phyloP scores from a whole-genome alignment of 1,139 yeast species.

The Debaryomyces sp. region DNA sequence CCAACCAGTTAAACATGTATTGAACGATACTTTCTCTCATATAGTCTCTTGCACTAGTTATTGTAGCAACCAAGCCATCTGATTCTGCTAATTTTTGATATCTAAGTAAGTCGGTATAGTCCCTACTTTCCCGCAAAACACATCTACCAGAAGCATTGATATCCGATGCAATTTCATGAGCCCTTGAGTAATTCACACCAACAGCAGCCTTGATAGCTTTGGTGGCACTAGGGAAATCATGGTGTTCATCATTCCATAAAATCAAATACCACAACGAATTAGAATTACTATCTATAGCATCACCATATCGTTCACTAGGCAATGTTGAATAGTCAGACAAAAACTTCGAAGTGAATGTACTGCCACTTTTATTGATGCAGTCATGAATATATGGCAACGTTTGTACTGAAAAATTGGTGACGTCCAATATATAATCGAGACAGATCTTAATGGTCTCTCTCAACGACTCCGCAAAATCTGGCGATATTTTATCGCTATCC shows the following conservation, averaged over 20 bases:
- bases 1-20: conserved; percentile 53
- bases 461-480: conserved; percentile 21
- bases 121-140: conserved; percentile 24
- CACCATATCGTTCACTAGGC: conserved; percentile 32
- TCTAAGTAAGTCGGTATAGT: conserved; percentile 22
- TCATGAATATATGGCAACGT: conserved; percentile 40
- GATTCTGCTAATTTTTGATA: conserved; percentile 40
- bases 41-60: conserved; percentile 50
- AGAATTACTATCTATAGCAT: conserved; percentile 28
- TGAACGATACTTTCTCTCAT: conserved; percentile 49
- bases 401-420: conserved; percentile 36
- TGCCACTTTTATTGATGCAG: conserved; percentile 22
- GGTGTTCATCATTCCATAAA: conserved; percentile 77
- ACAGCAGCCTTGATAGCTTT: conserved; percentile 42
- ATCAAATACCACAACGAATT: conserved; percentile 45
- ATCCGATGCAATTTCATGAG: conserved; percentile 35
- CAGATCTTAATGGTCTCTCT: conserved; percentile 35
- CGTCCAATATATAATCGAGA: conserved; percentile 54
- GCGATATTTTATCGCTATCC: conserved; percentile 9
- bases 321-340: conserved; percentile 35
- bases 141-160: conserved; percentile 38
- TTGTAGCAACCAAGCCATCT: conserved; percentile 59
- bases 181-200: conserved; percentile 24
- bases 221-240: conserved; percentile 54
- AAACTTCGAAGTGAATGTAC: conserved; percentile 23